Evolutionary conservation across 176 grass and related monocot genomes (phyloP).

Genomic region (Carex kokanica): DNA sequence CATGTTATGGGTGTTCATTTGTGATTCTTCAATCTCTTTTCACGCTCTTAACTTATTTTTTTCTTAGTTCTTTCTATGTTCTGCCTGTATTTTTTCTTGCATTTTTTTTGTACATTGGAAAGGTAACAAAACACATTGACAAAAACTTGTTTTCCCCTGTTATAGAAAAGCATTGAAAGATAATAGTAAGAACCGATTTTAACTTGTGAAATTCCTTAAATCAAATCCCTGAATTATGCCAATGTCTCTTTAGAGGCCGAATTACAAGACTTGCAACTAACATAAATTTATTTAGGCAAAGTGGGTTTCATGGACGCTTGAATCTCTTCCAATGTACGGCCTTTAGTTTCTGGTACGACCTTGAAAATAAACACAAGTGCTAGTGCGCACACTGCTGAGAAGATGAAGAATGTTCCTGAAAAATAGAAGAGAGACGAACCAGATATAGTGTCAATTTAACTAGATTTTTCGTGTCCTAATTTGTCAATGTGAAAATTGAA

Average conservation of each 20-base stretch:
- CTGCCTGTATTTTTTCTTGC: background rate
- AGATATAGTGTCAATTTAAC: background rate
- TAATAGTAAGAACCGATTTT: too few species aligned
- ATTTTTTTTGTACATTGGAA: background rate
- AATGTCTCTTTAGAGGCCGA: background rate
- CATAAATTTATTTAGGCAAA: slow-evolving; percentile 8
- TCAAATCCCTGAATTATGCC: background rate
- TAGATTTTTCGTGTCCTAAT: background rate
- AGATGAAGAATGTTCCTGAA: slow-evolving; percentile 42
- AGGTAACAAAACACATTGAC: background rate
- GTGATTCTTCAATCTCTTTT: background rate
- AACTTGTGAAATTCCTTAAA: background rate
- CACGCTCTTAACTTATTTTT: background rate
- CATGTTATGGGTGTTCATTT: background rate
- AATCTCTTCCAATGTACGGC: slow-evolving; percentile 52
- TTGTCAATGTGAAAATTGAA: background rate
- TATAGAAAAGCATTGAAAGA: background rate
- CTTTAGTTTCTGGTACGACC: slow-evolving; percentile 43
- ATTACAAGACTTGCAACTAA: background rate
- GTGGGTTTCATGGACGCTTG: slow-evolving; percentile 44
- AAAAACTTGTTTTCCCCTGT: background rate
- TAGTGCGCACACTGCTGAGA: slow-evolving; percentile 25
- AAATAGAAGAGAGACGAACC: background rate
- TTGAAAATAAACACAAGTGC: slow-evolving; percentile 38
- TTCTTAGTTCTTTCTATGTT: background rate